A percentile compares a stretch with the other conserved stretches of the same genome.
Evolutionary conservation across 2,329 filamentous ascomycete genomes (phyloP).

Genomic region (Hypomyces rosellus): DNA sequence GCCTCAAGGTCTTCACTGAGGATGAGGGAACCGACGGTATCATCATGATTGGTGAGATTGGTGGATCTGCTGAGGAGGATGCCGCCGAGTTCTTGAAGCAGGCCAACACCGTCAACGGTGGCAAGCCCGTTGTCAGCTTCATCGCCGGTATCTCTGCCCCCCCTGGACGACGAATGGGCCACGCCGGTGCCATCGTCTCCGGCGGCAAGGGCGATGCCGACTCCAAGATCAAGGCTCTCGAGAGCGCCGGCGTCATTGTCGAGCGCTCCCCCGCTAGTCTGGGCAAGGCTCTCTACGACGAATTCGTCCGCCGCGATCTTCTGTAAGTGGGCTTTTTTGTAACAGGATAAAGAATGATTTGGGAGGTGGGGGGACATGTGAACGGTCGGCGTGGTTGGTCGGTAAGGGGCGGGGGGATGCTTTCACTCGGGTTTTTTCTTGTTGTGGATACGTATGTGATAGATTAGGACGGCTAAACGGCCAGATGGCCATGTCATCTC

Average conservation of each 20-base stretch:
- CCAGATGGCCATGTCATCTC: no score
- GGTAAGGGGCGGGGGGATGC: no score
- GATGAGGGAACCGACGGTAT: slow-evolving; percentile 97
- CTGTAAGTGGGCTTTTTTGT: slow-evolving; percentile 59
- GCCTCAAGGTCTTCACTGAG: slow-evolving; percentile 91
- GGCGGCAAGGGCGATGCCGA: slow-evolving; percentile 97
- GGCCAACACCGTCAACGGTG: slow-evolving; percentile 77
- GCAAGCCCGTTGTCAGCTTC: slow-evolving; percentile 95
- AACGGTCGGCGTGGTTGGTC: no score
- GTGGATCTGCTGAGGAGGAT: slow-evolving; percentile 94
- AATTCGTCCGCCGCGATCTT: slow-evolving; percentile 94
- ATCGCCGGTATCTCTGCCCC: slow-evolving; percentile 98
- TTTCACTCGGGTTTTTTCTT: no score
- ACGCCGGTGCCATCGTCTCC: slow-evolving; percentile 95
- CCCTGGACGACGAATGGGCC: slow-evolving; percentile 94
- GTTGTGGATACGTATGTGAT: no score
- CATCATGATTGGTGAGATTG: slow-evolving; percentile 99
- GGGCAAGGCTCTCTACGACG: slow-evolving; percentile 87
- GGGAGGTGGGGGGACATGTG: no score
- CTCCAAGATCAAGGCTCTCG: slow-evolving; percentile 93
- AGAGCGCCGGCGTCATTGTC: slow-evolving; percentile 89
- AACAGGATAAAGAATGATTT: background rate
- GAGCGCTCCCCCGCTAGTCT: slow-evolving; percentile 89
- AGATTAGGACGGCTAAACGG: no score
- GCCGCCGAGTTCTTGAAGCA: slow-evolving; percentile 91